Evolutionary conservation across 768 basidiomycete genomes (phyloP), one percentile per base, ranked within the genome.

Genomic region (Leccinum subtestaceum): DNA sequence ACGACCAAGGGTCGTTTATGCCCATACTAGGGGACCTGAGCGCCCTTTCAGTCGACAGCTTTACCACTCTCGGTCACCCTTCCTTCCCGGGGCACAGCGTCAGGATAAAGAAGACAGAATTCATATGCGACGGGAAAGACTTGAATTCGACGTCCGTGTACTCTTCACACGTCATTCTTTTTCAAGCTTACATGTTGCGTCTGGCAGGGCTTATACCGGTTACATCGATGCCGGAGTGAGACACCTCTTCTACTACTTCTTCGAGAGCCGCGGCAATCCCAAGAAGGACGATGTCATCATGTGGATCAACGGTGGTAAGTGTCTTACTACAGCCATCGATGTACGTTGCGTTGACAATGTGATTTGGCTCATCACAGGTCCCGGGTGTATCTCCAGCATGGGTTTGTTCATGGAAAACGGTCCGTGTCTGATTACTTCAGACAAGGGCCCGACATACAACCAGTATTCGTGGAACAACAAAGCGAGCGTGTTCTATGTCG

Each of bases 171-270:
- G 43, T 17, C 12, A 34, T 48, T 40, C 32, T 32, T 34, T 34
- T 50, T 17, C 9, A 17, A 9, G 43, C 38, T 55, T 48, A 60
- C 8, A 7, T 53, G 58, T 51, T 8, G 23, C 25, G 19, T 31
- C 23, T 52, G 34, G 34, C 13, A 85, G 83, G 15, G 74, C 79
- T 0, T 87, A 83, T 65, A 85, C 84, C 0, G 86, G 86, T 10
- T 87, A 87, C 62, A 84, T 87, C 50, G 86, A 87, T 56, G 77
- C 84, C 47, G 76, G 82, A 65, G 82, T 82, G 17, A 80, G 84
- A 59, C 84, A 86, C 61, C 56, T 86, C 53, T 86, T 86, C 71
- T 88, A 88, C 75, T 87, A 87, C 11, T 32, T 32, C 70, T 89
- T 88, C 74, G 85, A 88, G 71, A 85, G 83, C 60, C 74, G 88